Evolutionary conservation across 164 flowering plant species (phyloP).

Genomic region (Aristolochia fimbriata): DNA sequence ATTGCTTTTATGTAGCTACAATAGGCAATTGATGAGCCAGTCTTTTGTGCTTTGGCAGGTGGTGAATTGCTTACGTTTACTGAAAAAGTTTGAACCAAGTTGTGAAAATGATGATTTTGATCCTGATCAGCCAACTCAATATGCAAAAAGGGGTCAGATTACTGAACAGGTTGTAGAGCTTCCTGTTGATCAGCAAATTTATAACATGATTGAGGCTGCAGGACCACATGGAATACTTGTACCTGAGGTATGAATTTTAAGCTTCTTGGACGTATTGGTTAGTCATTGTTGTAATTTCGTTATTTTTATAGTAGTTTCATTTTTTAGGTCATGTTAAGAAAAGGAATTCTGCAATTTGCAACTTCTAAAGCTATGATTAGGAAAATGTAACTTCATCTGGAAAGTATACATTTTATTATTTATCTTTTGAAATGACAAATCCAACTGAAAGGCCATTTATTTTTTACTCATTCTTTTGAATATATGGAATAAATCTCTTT

Average conservation of each 20-base stretch:
- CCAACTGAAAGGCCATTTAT: no score
- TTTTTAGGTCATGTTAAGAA: neutral
- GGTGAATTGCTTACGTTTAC: slow-evolving; percentile 51
- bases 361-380: no score
- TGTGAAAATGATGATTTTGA: slow-evolving; percentile 29
- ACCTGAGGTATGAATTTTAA: slow-evolving; percentile 32
- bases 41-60: slow-evolving; percentile 29
- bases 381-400: no score
- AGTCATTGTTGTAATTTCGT: neutral
- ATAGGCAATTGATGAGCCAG: no score
- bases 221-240: slow-evolving; percentile 62
- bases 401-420: no score
- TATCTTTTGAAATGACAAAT: no score
- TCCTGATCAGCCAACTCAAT: slow-evolving; percentile 24
- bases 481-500: no score
- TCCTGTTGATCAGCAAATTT: slow-evolving; percentile 72
- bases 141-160: slow-evolving; percentile 35
- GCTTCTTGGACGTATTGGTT: neutral
- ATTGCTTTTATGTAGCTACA: no score
- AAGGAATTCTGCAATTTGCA: no score
- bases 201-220: slow-evolving; percentile 71
- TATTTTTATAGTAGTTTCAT: neutral
- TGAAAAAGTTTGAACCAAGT: slow-evolving; percentile 41
- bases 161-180: slow-evolving; percentile 76
- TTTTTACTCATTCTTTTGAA: no score